Conservation (phyloP, 305 asterid species). For the Ilex paraguariensis region DNA sequence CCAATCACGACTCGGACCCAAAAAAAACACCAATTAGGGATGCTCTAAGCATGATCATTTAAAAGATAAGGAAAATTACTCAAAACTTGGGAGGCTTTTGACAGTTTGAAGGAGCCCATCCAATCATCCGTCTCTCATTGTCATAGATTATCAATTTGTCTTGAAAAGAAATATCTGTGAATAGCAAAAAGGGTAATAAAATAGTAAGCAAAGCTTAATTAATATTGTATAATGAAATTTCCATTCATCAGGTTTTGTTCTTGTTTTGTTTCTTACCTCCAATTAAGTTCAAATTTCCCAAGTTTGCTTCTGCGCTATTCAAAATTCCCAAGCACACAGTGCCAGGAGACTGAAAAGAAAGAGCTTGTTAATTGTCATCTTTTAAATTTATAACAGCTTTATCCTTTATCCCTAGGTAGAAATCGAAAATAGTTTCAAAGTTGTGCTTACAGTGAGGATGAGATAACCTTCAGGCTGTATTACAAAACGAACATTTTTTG, state of each 20-base stretch:
- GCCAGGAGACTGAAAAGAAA: not conserved
- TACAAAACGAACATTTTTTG: not conserved
- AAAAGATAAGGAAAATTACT: too few relatives aligned
- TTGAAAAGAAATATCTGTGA: not conserved
- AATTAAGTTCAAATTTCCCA: not conserved
- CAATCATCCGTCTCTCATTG: not conserved
- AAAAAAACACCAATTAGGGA: too few relatives aligned
- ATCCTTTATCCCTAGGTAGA: not conserved
- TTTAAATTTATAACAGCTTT: not conserved
- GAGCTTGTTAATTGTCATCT: not conserved
- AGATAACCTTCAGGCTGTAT: slow-evolving; percentile 1
- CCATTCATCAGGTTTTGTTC: not conserved
- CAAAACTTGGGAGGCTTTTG: not conserved
- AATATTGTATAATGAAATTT: not conserved
- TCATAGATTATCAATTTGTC: slow-evolving; percentile 2
- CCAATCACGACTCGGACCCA: too few relatives aligned
- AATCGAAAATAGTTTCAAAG: not conserved
- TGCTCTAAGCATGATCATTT: too few relatives aligned
- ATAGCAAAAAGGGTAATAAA: not conserved
- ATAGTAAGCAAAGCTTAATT: not conserved
- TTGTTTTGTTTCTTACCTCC: slow-evolving; percentile 3
- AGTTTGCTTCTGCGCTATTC: not conserved
- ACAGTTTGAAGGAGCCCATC: slow-evolving; percentile 4
- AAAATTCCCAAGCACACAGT: slow-evolving; percentile 3
- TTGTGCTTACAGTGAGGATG: not conserved